Evolutionary conservation across 2,329 filamentous ascomycete genomes (phyloP).

Genomic region (Hymenoscyphus linearis): DNA sequence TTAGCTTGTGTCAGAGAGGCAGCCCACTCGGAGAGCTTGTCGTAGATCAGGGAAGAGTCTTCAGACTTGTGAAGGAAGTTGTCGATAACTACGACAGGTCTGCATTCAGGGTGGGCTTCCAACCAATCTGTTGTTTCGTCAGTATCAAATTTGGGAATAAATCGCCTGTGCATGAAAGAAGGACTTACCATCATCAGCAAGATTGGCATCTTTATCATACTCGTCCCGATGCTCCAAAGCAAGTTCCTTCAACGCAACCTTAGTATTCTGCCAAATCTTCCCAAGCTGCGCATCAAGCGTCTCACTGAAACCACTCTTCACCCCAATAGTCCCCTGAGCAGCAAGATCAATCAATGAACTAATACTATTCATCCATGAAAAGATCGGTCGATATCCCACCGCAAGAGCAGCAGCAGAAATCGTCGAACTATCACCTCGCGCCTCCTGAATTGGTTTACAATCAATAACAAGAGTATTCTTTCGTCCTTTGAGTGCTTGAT

Average conservation of each 20-base stretch:
- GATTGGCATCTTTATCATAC: constrained; percentile 63
- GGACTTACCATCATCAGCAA: constrained; percentile 62
- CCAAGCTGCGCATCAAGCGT: constrained; percentile 82
- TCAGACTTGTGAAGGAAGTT: constrained; percentile 82
- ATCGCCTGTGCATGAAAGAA: no score
- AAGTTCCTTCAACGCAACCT: constrained; percentile 71
- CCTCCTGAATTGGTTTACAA: constrained; percentile 89
- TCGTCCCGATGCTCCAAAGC: constrained; percentile 66
- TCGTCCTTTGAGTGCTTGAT: constrained; percentile 72
- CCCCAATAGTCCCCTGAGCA: constrained; percentile 86
- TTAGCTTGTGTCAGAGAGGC: constrained; percentile 80
- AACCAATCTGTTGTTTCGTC: constrained; percentile 54
- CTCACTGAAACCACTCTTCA: constrained; percentile 91
- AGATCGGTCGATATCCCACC: constrained; percentile 88
- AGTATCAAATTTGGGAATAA: not conserved
- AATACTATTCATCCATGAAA: constrained; percentile 93
- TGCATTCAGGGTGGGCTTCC: constrained; percentile 78
- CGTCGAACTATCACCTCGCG: constrained; percentile 78
- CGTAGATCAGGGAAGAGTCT: constrained; percentile 60
- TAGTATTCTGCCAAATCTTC: constrained; percentile 85
- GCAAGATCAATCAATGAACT: constrained; percentile 90
- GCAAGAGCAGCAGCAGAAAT: constrained; percentile 75
- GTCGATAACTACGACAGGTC: constrained; percentile 83
- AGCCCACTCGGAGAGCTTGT: constrained; percentile 85
- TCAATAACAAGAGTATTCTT: constrained; percentile 80